Conservation (phyloP, 257 asterid genomes). For the Mentha longifolia region DNA sequence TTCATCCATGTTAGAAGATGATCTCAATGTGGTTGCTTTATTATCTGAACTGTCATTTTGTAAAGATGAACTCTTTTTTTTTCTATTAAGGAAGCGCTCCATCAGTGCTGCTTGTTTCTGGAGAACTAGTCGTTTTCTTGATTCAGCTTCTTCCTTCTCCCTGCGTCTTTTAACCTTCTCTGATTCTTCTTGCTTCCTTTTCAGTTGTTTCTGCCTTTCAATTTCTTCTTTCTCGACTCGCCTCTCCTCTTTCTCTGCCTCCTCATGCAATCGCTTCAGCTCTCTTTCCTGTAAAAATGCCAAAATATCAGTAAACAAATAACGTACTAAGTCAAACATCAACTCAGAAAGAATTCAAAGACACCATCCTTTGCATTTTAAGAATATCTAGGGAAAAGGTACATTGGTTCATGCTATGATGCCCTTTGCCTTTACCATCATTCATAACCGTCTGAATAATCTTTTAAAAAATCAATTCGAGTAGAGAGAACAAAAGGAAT, state of each 20-base stretch:
- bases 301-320: constrained; percentile 23
- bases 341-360: neutral
- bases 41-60: constrained; percentile 43
- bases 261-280: constrained; percentile 64
- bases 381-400: no score
- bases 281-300: constrained; percentile 71
- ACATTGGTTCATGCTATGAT: no score
- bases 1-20: constrained; percentile 42
- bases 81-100: constrained; percentile 80
- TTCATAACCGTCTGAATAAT: no score
- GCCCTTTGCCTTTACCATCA: no score
- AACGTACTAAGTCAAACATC: constrained; percentile 7
- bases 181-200: constrained; percentile 74
- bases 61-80: constrained; percentile 46
- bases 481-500: constrained; percentile 9
- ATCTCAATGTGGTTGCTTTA: constrained; percentile 36
- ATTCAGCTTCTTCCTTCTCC: constrained; percentile 86
- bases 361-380: neutral
- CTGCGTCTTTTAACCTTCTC: constrained; percentile 75
- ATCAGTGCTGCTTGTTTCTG: constrained; percentile 94
- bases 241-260: constrained; percentile 80
- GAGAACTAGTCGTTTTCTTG: constrained; percentile 58
- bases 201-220: constrained; percentile 66
- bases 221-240: constrained; percentile 79
- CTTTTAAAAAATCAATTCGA: constrained; percentile 8